Evolutionary conservation across 768 basidiomycete species (phyloP), one percentile per base, ranked within the genome.

Genomic region (Naganishia antarctica): DNA sequence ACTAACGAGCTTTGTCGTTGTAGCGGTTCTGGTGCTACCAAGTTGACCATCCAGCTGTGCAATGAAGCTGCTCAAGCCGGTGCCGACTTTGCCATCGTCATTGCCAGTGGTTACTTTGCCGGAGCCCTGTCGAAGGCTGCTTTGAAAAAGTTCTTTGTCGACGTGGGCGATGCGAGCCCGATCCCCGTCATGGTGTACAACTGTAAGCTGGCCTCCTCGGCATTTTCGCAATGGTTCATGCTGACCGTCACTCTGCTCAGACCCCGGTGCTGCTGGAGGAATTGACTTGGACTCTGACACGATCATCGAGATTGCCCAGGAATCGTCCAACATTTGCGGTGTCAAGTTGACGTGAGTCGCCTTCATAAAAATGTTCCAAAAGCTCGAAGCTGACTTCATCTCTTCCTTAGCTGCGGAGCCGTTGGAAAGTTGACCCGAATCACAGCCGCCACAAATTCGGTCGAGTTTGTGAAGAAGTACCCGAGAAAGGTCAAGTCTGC

Each of bases 381-480:
- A n/a, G 47, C 41, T 2, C 32, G 9, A 18, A 12, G 21, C 28
- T 37, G 29, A 23, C 28, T 18, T 7, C n/a, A 23, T 8, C 23
- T 6, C 12, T 32, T 16, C 43, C 26, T 65, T 69, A 90, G 89
- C 45, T 94, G 92, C 71, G 91, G 89, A 29, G 90, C 88, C 71
- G 89, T 96, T 67, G 92, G 91, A 51, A 93, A 93, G 78, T 82
- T 93, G 70, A 89, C 89, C 29, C 83, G 91, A 70, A 87, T 93
- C 68, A 85, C 86, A 51, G 86, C 86, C 46, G 80, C 81, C 11
- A 83, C 89, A 7, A 83, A 87, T 15, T 79, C 80, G 34, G 74
- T 83, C 7, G 74, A 79, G 4, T 91, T 91, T 78, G 67, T 78
- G 18, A 74, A 81, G 29, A 71, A 78, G 34, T 80, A 86, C 77